phyloP scores from a whole-genome alignment of 768 basidiomycete species.

The Leccinum arenicola region DNA sequence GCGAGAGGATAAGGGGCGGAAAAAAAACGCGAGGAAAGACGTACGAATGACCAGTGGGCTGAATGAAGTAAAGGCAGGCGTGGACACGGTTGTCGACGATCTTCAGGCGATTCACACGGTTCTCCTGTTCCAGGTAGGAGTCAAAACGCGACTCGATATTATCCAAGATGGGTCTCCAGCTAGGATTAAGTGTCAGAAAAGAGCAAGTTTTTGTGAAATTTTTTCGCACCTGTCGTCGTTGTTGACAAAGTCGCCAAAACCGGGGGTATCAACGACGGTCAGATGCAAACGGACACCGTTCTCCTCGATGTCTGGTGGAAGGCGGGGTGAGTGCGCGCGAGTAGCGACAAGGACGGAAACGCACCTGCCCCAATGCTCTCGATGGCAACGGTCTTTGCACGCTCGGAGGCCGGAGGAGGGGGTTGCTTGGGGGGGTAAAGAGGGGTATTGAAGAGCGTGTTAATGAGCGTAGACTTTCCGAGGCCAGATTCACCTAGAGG shows the following conservation, averaged over 20 bases:
- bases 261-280: conserved; percentile 99
- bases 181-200: conserved; percentile 33
- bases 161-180: conserved; percentile 98
- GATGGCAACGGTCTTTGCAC: conserved; percentile 91
- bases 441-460: conserved; percentile 96
- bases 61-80: conserved; percentile 98
- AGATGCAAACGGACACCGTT: conserved; percentile 94
- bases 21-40: conserved; percentile 23
- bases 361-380: conserved; percentile 97
- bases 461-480: conserved; percentile 98
- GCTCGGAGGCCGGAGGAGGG: conserved; percentile 79
- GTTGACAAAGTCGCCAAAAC: conserved; percentile 99
- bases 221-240: conserved; percentile 87
- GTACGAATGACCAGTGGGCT: conserved; percentile 97
- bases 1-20: neutral
- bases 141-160: conserved; percentile 98
- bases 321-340: conserved; percentile 15
- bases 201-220: conserved; percentile 6
- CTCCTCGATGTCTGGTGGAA: conserved; percentile 90
- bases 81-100: conserved; percentile 97
- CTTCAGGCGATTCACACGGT: conserved; percentile 93
- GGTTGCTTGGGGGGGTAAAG: conserved; percentile 90
- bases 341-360: conserved; percentile 9
- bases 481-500: conserved; percentile 91
- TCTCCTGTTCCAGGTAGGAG: conserved; percentile 97